Evolutionary conservation across 257 asterid species (phyloP), one percentile per base, ranked within the genome.

Genomic region (Solanum tacnaense): DNA sequence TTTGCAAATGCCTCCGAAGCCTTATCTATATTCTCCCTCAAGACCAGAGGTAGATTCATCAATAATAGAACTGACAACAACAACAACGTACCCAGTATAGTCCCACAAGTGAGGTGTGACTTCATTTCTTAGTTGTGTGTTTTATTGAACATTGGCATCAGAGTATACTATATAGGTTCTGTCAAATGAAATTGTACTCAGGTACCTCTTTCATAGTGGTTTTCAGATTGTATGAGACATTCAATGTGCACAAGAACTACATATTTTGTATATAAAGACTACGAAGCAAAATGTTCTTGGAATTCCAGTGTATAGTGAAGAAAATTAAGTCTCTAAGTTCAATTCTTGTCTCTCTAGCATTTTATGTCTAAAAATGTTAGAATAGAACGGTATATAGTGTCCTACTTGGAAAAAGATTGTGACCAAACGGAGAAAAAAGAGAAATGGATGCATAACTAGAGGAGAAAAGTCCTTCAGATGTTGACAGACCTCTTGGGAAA

Each of bases 1-100:
- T 7, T 72, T 92, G 83, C 49, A 84, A 60, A 83, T 92, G 7
- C 94, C 95, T 8, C 94, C 92, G 1, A 88, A 76, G 18, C 91
- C 93, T 29, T 67, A 58, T 35, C n/a, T 86, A 2, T 88, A 34
- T 44, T 88, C 91, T 58, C 86, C 91, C 10, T 62, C 91, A 10
- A 67, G 34, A 89, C 3, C 87, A 52, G 56, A 74, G 34, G 62
- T 9, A 23, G 36, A 67, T 36, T 60, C 79, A 65, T 35, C 58
- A 35, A 8, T 25, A 41, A 5, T 36, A 27, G 38, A 79, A 44
- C 25, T 46, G 38, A 18, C 23, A 16, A 6, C 67, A 20, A 58
- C 65, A 46, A 58, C 5, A 58, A 58, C 25, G 2, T 60, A 8
- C 2, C 68, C 13, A 60, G 27, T 21, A 21, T 58, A 58, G 67